These are phyloP conservation scores for Strobilomyces dryophilus DNA, from an alignment of 768 basidiomycete species.

Conservation along the genomic window DNA sequence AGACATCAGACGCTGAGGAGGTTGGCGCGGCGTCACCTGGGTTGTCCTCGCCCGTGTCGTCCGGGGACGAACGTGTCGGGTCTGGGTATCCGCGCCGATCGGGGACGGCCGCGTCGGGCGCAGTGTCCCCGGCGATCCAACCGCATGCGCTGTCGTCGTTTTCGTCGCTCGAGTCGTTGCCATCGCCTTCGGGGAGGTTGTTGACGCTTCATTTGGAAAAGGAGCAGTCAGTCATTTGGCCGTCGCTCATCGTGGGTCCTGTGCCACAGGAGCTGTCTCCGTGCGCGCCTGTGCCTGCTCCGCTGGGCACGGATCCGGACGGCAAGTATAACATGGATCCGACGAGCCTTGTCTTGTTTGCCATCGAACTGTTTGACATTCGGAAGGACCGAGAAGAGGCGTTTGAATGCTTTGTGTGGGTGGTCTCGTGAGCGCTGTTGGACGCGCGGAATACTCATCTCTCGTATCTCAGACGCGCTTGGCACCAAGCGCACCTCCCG, in stretches of 20 bases:
- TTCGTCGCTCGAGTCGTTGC: conserved; percentile 73
- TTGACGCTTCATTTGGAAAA: conserved; percentile 81
- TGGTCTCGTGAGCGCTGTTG: conserved; percentile 6
- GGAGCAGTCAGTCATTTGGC: conserved; percentile 77
- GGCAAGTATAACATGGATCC: conserved; percentile 82
- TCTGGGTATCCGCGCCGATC: conserved; percentile 11
- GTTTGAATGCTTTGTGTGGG: conserved; percentile 78
- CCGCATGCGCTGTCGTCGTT: conserved; percentile 62
- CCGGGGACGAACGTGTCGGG: conserved; percentile 47
- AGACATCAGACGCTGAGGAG: conserved; percentile 71
- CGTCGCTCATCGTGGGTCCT: conserved; percentile 70
- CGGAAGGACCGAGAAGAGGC: conserved; percentile 71
- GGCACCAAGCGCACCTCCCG: conserved; percentile 73
- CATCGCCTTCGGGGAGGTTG: conserved; percentile 57
- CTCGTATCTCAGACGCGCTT: conserved; percentile 56
- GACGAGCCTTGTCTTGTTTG: conserved; percentile 71
- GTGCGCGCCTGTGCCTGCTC: conserved; percentile 44
- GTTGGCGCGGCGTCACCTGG: conserved; percentile 49
- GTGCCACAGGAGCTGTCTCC: conserved; percentile 61
- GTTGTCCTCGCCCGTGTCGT: conserved; percentile 57
- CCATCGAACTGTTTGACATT: conserved; percentile 69
- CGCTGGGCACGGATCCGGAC: conserved; percentile 49
- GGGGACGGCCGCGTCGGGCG: conserved; percentile 43
- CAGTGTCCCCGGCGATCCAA: conserved; percentile 53
- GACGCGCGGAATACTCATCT: background rate